These are phyloP conservation scores for Xylaria acuta DNA, from an alignment of 495 filamentous ascomycete genomes.

Conservation along the genomic window DNA sequence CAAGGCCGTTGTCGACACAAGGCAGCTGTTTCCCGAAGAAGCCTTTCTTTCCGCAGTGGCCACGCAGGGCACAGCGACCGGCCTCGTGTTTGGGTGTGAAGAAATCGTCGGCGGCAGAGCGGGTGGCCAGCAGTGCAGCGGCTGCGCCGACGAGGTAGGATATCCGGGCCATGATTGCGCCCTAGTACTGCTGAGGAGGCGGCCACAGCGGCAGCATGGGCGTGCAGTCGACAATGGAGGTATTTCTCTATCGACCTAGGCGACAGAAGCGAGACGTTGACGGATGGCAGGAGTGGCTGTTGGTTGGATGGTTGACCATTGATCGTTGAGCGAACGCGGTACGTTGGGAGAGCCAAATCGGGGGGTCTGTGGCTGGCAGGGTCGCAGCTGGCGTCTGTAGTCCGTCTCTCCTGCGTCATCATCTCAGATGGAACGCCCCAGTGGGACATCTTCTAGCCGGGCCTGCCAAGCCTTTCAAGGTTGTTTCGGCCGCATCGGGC, in stretches of 20 bases:
- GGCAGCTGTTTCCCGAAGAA: slow-evolving; percentile 88
- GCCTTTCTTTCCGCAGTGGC: slow-evolving; percentile 86
- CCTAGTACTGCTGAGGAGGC: slow-evolving; percentile 25
- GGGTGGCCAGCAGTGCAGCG: slow-evolving; percentile 44
- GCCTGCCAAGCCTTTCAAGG: slow-evolving; percentile 25
- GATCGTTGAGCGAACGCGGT: background rate
- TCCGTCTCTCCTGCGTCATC: slow-evolving; percentile 41
- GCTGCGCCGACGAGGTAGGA: slow-evolving; percentile 42
- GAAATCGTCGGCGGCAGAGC: slow-evolving; percentile 40
- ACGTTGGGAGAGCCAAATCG: slow-evolving; percentile 13
- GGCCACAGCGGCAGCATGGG: slow-evolving; percentile 24
- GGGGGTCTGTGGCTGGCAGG: slow-evolving; percentile 1
- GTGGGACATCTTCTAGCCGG: slow-evolving; percentile 7
- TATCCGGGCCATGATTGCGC: slow-evolving; percentile 39
- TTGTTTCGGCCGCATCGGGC: slow-evolving; percentile 22
- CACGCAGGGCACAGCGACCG: slow-evolving; percentile 89
- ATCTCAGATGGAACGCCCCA: slow-evolving; percentile 27
- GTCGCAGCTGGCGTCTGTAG: background rate
- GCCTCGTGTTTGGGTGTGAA: slow-evolving; percentile 76
- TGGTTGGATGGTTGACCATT: background rate
- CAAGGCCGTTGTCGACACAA: slow-evolving; percentile 90
- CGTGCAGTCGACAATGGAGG: background rate
- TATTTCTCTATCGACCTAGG: background rate
- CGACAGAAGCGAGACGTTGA: background rate
- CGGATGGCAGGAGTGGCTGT: slow-evolving; percentile 11